Evolutionary conservation across 2,329 filamentous ascomycete species (phyloP).

Genomic region (Diaporthe destruens): DNA sequence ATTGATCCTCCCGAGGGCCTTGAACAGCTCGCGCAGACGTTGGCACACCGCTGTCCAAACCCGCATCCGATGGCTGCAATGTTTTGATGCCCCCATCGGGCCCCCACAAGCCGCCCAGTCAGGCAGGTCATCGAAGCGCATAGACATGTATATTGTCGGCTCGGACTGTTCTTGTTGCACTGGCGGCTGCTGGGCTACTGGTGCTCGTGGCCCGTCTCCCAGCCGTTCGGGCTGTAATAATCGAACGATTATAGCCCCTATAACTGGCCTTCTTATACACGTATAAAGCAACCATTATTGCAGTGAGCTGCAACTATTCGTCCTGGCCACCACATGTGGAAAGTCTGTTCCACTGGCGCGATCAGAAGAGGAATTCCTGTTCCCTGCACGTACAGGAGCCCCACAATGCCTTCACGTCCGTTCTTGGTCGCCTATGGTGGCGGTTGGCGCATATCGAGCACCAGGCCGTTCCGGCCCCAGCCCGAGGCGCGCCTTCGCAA

Average conservation of each 20-base stretch:
- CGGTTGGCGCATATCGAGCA: conserved; percentile 38
- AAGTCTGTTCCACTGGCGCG: conserved; percentile 29
- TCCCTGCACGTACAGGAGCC: conserved; percentile 32
- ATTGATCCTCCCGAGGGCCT: conserved; percentile 7
- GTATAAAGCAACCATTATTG: conserved; percentile 37
- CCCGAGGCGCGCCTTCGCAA: conserved; percentile 3
- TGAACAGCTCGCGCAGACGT: conserved; percentile 22
- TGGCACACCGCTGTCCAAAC: conserved; percentile 26
- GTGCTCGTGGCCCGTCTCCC: conserved; percentile 23
- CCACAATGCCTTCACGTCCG: conserved; percentile 31
- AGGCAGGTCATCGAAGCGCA: background rate
- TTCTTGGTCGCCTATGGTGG: conserved; percentile 19
- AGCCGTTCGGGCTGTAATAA: conserved; percentile 26
- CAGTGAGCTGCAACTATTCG: conserved; percentile 33
- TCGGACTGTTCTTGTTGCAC: background rate
- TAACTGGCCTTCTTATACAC: conserved; percentile 33
- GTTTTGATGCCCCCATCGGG: background rate
- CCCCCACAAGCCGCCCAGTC: conserved; percentile 20
- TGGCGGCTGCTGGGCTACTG: background rate
- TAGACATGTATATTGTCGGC: conserved; percentile 1
- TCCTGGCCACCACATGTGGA: conserved; percentile 31
- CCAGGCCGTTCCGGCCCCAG: conserved; percentile 23
- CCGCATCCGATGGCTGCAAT: conserved; percentile 14
- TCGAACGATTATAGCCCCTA: conserved; percentile 30
- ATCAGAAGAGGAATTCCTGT: conserved; percentile 18